Base-by-base conservation (phyloP, 345 rosid genomes). In the Populus ilicifolia region DNA sequence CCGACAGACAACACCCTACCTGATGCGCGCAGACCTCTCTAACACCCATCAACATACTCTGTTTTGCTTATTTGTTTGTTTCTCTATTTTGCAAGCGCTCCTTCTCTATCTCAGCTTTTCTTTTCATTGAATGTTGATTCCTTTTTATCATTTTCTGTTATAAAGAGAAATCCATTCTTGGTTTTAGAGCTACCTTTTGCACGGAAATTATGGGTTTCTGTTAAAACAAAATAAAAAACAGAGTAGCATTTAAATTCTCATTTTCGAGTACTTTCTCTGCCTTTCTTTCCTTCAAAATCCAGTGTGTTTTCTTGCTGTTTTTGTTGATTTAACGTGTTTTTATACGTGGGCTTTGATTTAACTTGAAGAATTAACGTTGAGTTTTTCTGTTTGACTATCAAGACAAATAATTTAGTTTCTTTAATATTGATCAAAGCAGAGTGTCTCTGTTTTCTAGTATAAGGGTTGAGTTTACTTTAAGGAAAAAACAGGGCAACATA, bases 381-480 rank as follows among this genome's bases (percentile, higher is more conserved):
- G 75, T 44, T 41, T 74, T 81, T 69, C 59, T 78, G 64, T 69
- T 63, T 52, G 72, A 17, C 46, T 30, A 44, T 21, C 10, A 36
- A 63, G 80, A 73, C 70, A 48, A 70, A 44, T 12, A 21, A 44
- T 20, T 44, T 84, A 68, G 64, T 86, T 77, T 76, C 89, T 80
- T 86, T 77, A 68, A 66, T 70, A 67, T 61, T 83, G 89, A 80
- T 78, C 82, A 75, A 85, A 81, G 81, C 81, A 76, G 83, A 70
- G 79, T 56, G 79, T 56, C 63, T 9, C 63, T 56, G 27, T 56
- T 56, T 56, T 56, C 5, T 56, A 56, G 29, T 9, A 5, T 27
- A 4, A 18, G 52, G 80, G 72, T 87, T 65, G 86, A 90, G 87
- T 84, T 83, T 84, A 74, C 85, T 87, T 84, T 20, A 83, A 84